phyloP scores from a whole-genome alignment of 2,329 filamentous ascomycete species.

The Colletotrichum sidae region DNA sequence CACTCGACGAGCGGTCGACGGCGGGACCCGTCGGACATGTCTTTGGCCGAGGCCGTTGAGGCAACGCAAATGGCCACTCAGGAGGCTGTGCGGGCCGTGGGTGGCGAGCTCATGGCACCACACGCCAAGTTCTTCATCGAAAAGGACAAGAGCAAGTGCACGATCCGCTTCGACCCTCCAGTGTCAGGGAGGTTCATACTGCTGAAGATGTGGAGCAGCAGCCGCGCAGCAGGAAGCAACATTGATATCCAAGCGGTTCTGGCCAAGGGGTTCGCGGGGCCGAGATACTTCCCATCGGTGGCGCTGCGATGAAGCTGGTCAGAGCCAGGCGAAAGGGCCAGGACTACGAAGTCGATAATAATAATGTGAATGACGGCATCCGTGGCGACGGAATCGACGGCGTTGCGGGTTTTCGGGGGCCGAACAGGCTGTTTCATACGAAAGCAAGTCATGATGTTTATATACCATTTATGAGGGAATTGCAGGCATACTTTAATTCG shows the following conservation, averaged over 20 bases:
- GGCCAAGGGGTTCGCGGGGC: slow-evolving; percentile 86
- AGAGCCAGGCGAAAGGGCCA: slow-evolving; percentile 31
- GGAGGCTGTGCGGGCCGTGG: slow-evolving; percentile 67
- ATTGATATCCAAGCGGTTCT: slow-evolving; percentile 92
- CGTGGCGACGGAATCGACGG: slow-evolving; percentile 7
- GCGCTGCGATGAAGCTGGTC: slow-evolving; percentile 61
- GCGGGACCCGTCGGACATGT: slow-evolving; percentile 41
- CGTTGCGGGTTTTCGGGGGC: slow-evolving; percentile 9
- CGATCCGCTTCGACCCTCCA: slow-evolving; percentile 85
- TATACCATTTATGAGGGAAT: slow-evolving; percentile 30
- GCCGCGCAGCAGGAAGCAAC: slow-evolving; percentile 72
- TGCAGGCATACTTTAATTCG: neutral
- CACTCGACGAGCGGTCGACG: slow-evolving; percentile 41
- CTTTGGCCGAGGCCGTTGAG: slow-evolving; percentile 55
- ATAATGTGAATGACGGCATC: slow-evolving; percentile 10
- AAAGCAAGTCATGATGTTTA: neutral
- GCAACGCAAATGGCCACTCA: slow-evolving; percentile 66
- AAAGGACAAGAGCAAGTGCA: slow-evolving; percentile 84
- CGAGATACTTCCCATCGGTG: slow-evolving; percentile 82
- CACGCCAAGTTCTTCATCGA: slow-evolving; percentile 88
- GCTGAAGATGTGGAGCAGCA: slow-evolving; percentile 90
- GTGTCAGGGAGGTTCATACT: slow-evolving; percentile 86
- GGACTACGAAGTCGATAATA: neutral
- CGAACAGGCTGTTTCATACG: too few relatives aligned
- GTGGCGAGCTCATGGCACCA: slow-evolving; percentile 73